These are phyloP conservation scores for Didymella pinodella DNA, from an alignment of 2,329 filamentous ascomycete species.

Conservation along the genomic window DNA sequence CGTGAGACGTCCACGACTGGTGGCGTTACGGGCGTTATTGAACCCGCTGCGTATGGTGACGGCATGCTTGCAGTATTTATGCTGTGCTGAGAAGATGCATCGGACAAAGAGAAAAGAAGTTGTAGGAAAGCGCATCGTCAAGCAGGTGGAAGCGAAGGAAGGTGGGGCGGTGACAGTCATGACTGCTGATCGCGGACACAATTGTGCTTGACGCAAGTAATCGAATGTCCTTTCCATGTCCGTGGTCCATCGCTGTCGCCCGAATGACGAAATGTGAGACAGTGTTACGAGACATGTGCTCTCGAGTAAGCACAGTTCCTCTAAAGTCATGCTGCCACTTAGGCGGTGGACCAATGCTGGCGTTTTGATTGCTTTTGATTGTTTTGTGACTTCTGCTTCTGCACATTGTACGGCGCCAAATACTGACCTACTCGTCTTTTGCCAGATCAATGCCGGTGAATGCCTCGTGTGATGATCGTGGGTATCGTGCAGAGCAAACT, in stretches of 20 bases:
- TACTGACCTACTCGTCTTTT: background rate
- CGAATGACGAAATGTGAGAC: background rate
- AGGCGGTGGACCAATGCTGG: background rate
- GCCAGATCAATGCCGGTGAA: background rate
- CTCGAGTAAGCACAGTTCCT: background rate
- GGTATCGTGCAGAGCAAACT: slow-evolving; percentile 21
- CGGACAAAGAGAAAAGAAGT: background rate
- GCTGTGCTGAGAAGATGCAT: background rate
- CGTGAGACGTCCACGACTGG: slow-evolving; percentile 6
- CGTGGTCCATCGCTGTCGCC: background rate
- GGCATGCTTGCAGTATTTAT: background rate
- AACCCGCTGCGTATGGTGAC: background rate
- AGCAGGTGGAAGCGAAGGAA: background rate
- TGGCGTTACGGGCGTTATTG: background rate
- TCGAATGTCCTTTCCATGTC: background rate
- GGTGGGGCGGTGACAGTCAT: background rate
- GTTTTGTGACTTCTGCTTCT: slow-evolving; percentile 4
- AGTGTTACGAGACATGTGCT: background rate
- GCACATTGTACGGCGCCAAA: background rate
- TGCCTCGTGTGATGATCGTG: slow-evolving; percentile 1
- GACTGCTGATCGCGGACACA: background rate
- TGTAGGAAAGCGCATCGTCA: background rate
- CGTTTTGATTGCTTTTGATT: slow-evolving; percentile 9
- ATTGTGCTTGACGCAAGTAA: background rate
- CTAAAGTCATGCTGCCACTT: background rate